Evolutionary conservation across 2,329 filamentous ascomycete species (phyloP).

Genomic region (Ophiosphaerella korrae): DNA sequence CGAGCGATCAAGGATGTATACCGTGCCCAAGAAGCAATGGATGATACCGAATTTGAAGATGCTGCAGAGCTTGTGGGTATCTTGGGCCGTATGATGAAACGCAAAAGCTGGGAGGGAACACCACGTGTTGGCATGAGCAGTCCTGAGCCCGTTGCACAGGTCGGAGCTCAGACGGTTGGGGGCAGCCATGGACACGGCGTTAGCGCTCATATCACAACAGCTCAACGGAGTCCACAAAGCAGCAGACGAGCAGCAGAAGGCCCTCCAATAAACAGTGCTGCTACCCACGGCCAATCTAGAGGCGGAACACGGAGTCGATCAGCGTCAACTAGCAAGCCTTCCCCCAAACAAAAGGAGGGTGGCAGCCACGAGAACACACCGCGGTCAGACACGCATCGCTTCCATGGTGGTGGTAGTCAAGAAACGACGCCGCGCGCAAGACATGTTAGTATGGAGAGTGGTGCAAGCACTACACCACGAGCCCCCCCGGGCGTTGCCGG

Average conservation of each 20-base stretch:
- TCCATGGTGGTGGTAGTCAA: slow-evolving; percentile 32
- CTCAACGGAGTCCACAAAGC: slow-evolving; percentile 30
- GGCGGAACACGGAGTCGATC: slow-evolving; percentile 33
- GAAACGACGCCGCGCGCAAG: slow-evolving; percentile 40
- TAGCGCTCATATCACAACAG: slow-evolving; percentile 12
- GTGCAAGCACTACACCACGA: slow-evolving; percentile 40
- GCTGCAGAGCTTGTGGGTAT: slow-evolving; percentile 86
- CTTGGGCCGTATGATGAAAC: slow-evolving; percentile 85
- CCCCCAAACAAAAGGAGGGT: slow-evolving; percentile 24
- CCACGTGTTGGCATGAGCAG: slow-evolving; percentile 39
- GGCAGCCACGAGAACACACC: slow-evolving; percentile 35
- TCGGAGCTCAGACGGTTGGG: slow-evolving; percentile 16
- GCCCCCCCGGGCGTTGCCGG: slow-evolving; percentile 34
- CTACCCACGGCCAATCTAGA: slow-evolving; percentile 24
- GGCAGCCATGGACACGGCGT: slow-evolving; percentile 10
- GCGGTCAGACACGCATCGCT: slow-evolving; percentile 30
- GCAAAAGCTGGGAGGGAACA: slow-evolving; percentile 52
- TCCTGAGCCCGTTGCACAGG: slow-evolving; percentile 32
- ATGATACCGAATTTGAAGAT: slow-evolving; percentile 93
- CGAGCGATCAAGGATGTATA: slow-evolving; percentile 89
- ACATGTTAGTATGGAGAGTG: slow-evolving; percentile 38
- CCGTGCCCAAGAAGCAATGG: slow-evolving; percentile 87
- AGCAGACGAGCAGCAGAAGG: slow-evolving; percentile 32
- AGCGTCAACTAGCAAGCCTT: slow-evolving; percentile 31
- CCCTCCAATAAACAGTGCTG: slow-evolving; percentile 27